Evolutionary conservation across 305 asterid species (phyloP), one percentile per base, ranked within the genome.

Genomic region (Nicotiana rustica): DNA sequence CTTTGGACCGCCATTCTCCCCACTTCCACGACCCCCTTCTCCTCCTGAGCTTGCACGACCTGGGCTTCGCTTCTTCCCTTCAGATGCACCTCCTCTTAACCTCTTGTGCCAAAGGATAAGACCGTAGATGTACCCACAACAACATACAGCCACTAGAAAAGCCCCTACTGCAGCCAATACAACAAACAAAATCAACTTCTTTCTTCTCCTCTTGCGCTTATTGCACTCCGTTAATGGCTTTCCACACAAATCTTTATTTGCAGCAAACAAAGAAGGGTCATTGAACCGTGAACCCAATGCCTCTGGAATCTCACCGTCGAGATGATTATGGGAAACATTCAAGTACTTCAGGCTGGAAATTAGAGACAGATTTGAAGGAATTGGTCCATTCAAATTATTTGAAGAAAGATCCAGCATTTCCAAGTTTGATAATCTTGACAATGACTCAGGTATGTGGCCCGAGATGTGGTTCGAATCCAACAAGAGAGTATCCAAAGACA

Each of bases 1-100:
- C 89, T 94, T 93, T 18, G 94, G 96, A n/a, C 82, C 92, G 0
- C 93, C 95, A 66, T 91, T 88, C 68, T 92, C 98, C n/a, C 96
- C 97, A 49, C 97, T 92, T 81, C 94, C 93, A 6, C 98, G 90
- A 0, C 91, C 91, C 33, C 88, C 88, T 81, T 86, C 92, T 38
- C 90, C 87, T 18, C 96, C 90, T 1, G 98, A 92, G 69, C 98
- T 94, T 4, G 31, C 49, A 29, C 85, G 80, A 4, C 81, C 87
- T 0, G 96, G 92, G 84, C 93, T 94, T 31, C 91, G 86, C 77
- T 93, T 94, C 91, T 92, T 94, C 86, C 86, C 95, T 41, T 90
- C 96, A 2, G 62, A 85, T 5, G 86, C 90, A 84, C 86, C 82
- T 56, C 89, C 88, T 82, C 86, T 84, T 75, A 91, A 86, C 89